A percentile compares a stretch with the other conserved stretches of the same genome.
Conservation (phyloP, 176 grass and related monocot species). For the Lolium multiflorum region DNA sequence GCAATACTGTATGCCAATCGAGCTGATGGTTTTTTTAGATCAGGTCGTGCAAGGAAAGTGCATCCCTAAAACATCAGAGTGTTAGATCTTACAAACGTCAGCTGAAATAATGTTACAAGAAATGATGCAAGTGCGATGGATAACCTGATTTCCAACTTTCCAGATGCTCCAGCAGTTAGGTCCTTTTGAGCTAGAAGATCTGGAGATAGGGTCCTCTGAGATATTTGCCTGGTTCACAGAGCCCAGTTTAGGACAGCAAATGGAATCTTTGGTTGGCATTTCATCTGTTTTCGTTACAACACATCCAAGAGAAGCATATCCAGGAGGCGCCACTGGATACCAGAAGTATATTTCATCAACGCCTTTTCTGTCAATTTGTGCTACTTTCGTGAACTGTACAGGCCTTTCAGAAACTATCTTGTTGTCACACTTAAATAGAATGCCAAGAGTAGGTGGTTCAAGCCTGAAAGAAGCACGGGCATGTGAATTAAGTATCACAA, state of each 20-base stretch:
- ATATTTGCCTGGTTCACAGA: slow-evolving; percentile 86
- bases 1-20: slow-evolving; percentile 83
- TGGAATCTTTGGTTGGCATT: slow-evolving; percentile 73
- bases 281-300: slow-evolving; percentile 85
- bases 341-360: slow-evolving; percentile 89
- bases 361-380: slow-evolving; percentile 80
- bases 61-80: slow-evolving; percentile 64
- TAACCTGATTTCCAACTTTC: slow-evolving; percentile 98
- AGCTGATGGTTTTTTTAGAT: slow-evolving; percentile 84
- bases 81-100: slow-evolving; percentile 18
- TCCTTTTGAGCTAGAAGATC: slow-evolving; percentile 79
- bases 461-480: slow-evolving; percentile 58
- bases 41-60: slow-evolving; percentile 92
- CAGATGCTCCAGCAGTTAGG: slow-evolving; percentile 96
- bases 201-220: slow-evolving; percentile 74
- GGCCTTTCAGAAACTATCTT: slow-evolving; percentile 79
- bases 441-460: slow-evolving; percentile 86
- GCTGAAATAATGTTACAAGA: slow-evolving; percentile 18
- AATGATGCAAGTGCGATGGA: slow-evolving; percentile 15
- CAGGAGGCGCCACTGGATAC: slow-evolving; percentile 91
- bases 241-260: slow-evolving; percentile 89
- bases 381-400: slow-evolving; percentile 80
- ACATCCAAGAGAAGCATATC: slow-evolving; percentile 93
- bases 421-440: slow-evolving; percentile 85
- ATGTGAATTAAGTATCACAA: slow-evolving; percentile 40